phyloP scores from a whole-genome alignment of 148 eudicot genomes.

The Rhododendron ferrugineum region DNA sequence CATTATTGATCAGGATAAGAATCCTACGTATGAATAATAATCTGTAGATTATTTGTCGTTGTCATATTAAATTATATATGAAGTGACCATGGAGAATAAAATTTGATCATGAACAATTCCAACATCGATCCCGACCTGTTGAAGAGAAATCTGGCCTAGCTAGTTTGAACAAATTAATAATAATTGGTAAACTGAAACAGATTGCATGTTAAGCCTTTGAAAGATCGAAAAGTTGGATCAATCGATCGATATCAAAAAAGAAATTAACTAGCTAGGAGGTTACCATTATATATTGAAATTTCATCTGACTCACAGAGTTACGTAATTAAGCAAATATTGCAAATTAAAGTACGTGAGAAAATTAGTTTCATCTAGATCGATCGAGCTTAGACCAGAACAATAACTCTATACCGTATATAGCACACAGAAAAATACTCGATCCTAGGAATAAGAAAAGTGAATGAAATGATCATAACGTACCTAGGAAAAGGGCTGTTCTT shows the following conservation, averaged over 20 bases:
- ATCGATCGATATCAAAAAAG: not conserved
- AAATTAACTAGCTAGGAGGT: not conserved
- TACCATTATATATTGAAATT: not conserved
- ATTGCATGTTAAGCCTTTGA: not conserved
- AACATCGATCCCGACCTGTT: not conserved
- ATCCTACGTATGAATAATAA: not conserved
- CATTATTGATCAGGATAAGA: not conserved
- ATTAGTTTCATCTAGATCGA: too few relatives aligned
- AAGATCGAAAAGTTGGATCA: not conserved
- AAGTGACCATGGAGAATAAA: not conserved
- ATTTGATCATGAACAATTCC: not conserved
- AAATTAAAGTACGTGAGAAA: too few relatives aligned
- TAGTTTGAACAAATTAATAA: not conserved
- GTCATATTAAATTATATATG: not conserved
- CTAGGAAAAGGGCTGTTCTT: slow-evolving; percentile 91
- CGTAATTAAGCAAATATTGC: too few relatives aligned
- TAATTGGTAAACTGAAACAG: not conserved
- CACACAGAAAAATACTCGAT: too few relatives aligned
- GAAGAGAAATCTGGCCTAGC: not conserved
- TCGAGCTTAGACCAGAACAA: too few relatives aligned
- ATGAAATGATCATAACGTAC: slow-evolving; percentile 19
- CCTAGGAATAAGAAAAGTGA: not conserved
- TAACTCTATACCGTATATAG: too few relatives aligned
- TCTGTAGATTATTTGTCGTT: not conserved
- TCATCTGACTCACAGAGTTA: not conserved